phyloP scores from a whole-genome alignment of 768 basidiomycete genomes.

The Porphyrellus cyaneotinctus region DNA sequence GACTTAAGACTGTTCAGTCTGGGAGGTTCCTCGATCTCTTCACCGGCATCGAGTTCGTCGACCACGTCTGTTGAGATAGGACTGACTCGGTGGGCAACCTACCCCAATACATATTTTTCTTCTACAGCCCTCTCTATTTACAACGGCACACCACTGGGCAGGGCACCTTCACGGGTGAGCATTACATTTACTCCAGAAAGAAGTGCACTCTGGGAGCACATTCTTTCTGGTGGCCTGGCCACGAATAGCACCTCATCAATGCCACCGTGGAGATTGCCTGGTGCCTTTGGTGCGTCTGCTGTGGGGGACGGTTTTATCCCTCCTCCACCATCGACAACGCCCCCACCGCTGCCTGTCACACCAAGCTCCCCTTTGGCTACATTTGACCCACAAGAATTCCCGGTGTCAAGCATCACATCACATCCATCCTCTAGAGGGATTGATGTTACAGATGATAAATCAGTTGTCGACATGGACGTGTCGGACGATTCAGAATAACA shows the following conservation, averaged over 20 bases:
- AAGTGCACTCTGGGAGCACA: slow-evolving; percentile 38
- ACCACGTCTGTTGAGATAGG: not conserved
- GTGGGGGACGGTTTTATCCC: slow-evolving; percentile 14
- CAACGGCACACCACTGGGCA: slow-evolving; percentile 36
- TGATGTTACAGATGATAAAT: slow-evolving; percentile 4
- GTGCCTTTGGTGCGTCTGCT: slow-evolving; percentile 10
- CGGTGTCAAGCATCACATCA: not conserved
- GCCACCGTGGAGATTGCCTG: slow-evolving; percentile 25
- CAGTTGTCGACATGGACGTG: slow-evolving; percentile 25
- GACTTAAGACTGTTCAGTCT: slow-evolving; percentile 14
- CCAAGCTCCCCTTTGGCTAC: slow-evolving; percentile 6
- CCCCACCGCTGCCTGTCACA: slow-evolving; percentile 32
- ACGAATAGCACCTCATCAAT: not conserved
- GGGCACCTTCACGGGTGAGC: slow-evolving; percentile 25
- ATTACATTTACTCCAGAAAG: slow-evolving; percentile 36
- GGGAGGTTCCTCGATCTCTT: slow-evolving; percentile 4
- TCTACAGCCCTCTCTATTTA: slow-evolving; percentile 52
- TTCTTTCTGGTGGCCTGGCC: slow-evolving; percentile 23
- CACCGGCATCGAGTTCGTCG: not conserved
- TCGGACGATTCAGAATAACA: slow-evolving; percentile 25
- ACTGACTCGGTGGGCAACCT: slow-evolving; percentile 54
- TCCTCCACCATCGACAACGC: slow-evolving; percentile 31
- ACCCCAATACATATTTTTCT: slow-evolving; percentile 57
- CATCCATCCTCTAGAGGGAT: not conserved
- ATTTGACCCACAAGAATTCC: not conserved